Evolutionary conservation across 1,284 basidiomycete species (phyloP).

Genomic region (Microbotryomycetes sp.): DNA sequence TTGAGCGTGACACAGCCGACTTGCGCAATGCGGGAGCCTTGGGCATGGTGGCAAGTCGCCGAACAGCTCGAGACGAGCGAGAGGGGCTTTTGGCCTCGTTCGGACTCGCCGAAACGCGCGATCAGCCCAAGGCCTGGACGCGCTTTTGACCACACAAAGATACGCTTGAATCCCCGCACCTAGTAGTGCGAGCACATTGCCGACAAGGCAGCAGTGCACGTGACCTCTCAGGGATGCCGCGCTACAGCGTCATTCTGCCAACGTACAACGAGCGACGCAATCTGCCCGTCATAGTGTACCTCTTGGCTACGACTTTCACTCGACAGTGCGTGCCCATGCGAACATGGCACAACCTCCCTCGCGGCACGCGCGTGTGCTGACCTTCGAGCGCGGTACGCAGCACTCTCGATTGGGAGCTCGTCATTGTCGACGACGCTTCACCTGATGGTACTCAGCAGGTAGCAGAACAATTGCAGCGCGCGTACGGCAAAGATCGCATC

Average conservation of each 20-base stretch:
- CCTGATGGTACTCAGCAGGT: constrained; percentile 87
- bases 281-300: constrained; percentile 75
- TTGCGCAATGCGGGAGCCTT: constrained; percentile 1
- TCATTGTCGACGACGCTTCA: constrained; percentile 83
- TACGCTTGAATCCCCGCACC: too few relatives aligned
- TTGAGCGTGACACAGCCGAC: constrained; percentile 1
- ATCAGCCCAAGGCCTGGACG: too few relatives aligned
- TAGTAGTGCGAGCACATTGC: too few relatives aligned
- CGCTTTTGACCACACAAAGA: too few relatives aligned
- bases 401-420: constrained; percentile 66
- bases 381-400: constrained; percentile 37
- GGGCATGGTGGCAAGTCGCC: background rate
- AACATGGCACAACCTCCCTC: background rate
- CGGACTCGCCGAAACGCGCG: too few relatives aligned
- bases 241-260: constrained; percentile 66
- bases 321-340: background rate
- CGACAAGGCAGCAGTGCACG: too few relatives aligned
- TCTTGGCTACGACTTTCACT: constrained; percentile 63
- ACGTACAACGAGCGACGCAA: constrained; percentile 92
- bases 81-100: too few relatives aligned
- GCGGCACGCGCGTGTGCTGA: background rate
- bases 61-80: too few relatives aligned
- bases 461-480: constrained; percentile 62
- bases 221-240: too few relatives aligned
- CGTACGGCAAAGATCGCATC: constrained; percentile 77